Evolutionary conservation across 2,329 filamentous ascomycete genomes (phyloP), one percentile per base, ranked within the genome.

Genomic region (Byssochlamys sp.): DNA sequence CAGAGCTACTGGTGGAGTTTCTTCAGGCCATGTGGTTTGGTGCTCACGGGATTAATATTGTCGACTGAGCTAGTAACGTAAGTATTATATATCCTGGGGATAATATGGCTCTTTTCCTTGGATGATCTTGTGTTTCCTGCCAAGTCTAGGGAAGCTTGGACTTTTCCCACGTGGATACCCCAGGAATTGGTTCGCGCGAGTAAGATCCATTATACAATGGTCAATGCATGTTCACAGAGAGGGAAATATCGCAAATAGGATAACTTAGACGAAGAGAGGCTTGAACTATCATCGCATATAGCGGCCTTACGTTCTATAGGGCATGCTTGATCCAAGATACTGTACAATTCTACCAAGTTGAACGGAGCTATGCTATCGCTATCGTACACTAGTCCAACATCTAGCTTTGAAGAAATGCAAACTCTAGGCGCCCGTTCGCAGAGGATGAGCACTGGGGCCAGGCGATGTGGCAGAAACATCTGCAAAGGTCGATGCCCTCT

Each of bases 401-500:
- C 49, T 45, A 45, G 2, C 49, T 26, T 28, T 11, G 24, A 51
- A 14, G 49, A 51, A 14, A 9, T 26, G 12, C 49, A 14, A 14
- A 5, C n/a, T 12, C 49, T 26, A 26, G 24, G 49, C 27, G 49
- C 25, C 11, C 25, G 27, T 51, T 51, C 49, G 24, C 28, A 35
- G 53, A 24, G 53, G 33, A 54, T 39, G 53, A 10, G 14, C 39
- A 25, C 3, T 27, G 24, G 53, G 14, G 19, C n/a, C 12, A 12
- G 31, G 5, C 6, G 53, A 14, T 26, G 19, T 14, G 3, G 25
- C 31, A 33, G 25, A 39, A 25, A 29, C 10, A 11, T 45, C 52
- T 28, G 52, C 31, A 35, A 31, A 45, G 7, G 35, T n/a, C 4
- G n/a, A 19, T 24, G 61, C 27, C n/a, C 56, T 57, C 49, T 66